Base-by-base conservation (phyloP, 2,329 filamentous ascomycete species). In the Aspergillus oerlinghausenensis region DNA sequence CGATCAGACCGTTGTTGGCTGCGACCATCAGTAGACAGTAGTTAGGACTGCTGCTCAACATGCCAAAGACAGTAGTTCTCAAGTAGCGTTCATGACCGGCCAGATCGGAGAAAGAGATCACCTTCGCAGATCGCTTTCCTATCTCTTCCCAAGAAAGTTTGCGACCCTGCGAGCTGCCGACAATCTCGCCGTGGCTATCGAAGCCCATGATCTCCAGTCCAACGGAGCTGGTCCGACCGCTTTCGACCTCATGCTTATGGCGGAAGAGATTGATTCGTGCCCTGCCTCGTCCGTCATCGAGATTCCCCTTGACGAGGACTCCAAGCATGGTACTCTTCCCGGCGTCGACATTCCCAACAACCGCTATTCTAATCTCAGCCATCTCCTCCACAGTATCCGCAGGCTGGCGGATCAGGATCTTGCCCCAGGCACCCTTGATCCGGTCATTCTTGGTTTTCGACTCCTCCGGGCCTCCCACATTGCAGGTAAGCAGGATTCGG, bases 191-290 rank as follows among this genome's bases (percentile, higher is more conserved):
- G 55, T 84, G 83, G 51, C 88, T 91, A 73, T 97, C 92, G 66
- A 97, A 99, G 1, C 94, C 94, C 88, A 97, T 92, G 60, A 97
- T 97, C 74, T 99, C 94, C 92, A 97, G 95, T 45, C 94, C 93
- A 0, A 99, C 94, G 0, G 92, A 97, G 70, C 91, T 96, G 9
- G 94, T 99, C 63, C 94, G 84, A 1, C 94, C 94, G 49, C 90
- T 94, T 75, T 99, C 94, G 43, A 97, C 89, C 76, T 99, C 94
- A 69, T 99, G 94, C 75, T 99, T 97, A 75, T 99, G 94, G 17
- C 94, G 85, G 77, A 99, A 99, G 11, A 99, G 85, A 63, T 96
- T 97, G 52, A 99, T 90, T 60, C 94, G 88, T 49, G 94, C 93
- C 73, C 90, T 93, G 11, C 94, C 94, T 69, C 94, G 84, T 17